Evolutionary conservation across 176 grass and related monocot species (phyloP).

Genomic region (Ensete glaucum): DNA sequence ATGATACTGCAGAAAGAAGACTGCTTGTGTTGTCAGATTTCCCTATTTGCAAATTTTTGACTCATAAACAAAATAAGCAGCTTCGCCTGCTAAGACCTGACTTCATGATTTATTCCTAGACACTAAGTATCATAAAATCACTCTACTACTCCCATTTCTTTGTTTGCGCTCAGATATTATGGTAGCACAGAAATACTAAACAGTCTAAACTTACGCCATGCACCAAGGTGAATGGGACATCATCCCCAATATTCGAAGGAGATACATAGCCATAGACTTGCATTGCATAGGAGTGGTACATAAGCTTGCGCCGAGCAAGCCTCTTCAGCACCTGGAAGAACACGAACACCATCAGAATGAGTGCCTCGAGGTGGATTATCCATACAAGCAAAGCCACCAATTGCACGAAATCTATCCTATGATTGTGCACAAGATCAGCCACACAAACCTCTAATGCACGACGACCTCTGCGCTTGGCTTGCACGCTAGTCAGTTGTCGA

Average conservation of each 20-base stretch:
- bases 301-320: conserved; percentile 66
- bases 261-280: conserved; percentile 85
- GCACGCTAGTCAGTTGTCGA: conserved; percentile 58
- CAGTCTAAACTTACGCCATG: conserved; percentile 46
- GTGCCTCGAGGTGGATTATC: background rate
- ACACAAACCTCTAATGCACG: conserved; percentile 73
- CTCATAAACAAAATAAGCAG: background rate
- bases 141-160: too few species aligned
- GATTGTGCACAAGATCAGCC: conserved; percentile 1
- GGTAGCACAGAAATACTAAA: background rate
- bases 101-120: background rate
- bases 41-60: background rate
- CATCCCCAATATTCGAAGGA: conserved; percentile 21
- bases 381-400: background rate
- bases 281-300: conserved; percentile 92
- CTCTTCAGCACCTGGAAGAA: conserved; percentile 73
- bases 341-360: background rate
- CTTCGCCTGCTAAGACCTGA: background rate
- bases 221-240: conserved; percentile 66
- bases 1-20: conserved; percentile 58
- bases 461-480: conserved; percentile 79
- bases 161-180: background rate
- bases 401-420: background rate
- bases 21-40: background rate
- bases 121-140: too few species aligned